Percentiles rank a stretch among this genome's conserved stretches.
These are phyloP conservation scores for Chlamydomonas reinhardtii DNA, from an alignment of 163 green algal genomes.

Conservation along the genomic window DNA sequence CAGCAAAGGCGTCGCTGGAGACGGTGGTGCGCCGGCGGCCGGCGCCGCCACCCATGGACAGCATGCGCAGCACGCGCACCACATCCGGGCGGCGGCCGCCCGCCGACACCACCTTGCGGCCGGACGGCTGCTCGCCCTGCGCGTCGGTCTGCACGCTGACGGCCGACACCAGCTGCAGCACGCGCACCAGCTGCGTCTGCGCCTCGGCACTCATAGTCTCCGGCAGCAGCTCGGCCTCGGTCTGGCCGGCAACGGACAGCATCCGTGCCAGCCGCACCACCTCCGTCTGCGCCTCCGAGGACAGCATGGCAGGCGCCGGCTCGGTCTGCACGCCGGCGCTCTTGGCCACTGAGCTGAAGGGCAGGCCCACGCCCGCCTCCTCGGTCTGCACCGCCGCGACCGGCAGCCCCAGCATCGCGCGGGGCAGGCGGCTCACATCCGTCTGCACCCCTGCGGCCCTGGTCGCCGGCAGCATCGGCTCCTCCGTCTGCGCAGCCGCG, in stretches of 20 bases:
- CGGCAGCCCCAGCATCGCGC: not conserved
- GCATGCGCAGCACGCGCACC: not conserved
- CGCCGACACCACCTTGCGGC: not conserved
- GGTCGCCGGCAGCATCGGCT: not conserved
- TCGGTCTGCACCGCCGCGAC: conserved; percentile 6
- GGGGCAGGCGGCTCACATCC: not conserved
- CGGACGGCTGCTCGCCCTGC: not conserved
- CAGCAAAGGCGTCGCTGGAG: not conserved
- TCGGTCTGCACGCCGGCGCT: not conserved
- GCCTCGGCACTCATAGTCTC: not conserved
- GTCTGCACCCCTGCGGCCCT: not conserved
- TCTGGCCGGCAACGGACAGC: not conserved
- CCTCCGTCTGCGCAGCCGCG: not conserved
- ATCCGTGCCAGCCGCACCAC: not conserved
- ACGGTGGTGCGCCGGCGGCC: not conserved
- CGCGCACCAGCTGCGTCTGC: not conserved
- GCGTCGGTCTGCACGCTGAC: not conserved
- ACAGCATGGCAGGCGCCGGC: not conserved
- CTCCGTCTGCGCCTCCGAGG: not conserved
- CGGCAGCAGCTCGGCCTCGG: not conserved
- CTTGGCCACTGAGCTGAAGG: too few species aligned
- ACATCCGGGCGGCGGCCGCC: not conserved
- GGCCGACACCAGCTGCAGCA: not conserved
- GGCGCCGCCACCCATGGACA: not conserved
- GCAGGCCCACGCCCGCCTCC: not conserved